Base-by-base conservation (phyloP, 208 protist genomes). In the Trypanosoma platydactyli region DNA sequence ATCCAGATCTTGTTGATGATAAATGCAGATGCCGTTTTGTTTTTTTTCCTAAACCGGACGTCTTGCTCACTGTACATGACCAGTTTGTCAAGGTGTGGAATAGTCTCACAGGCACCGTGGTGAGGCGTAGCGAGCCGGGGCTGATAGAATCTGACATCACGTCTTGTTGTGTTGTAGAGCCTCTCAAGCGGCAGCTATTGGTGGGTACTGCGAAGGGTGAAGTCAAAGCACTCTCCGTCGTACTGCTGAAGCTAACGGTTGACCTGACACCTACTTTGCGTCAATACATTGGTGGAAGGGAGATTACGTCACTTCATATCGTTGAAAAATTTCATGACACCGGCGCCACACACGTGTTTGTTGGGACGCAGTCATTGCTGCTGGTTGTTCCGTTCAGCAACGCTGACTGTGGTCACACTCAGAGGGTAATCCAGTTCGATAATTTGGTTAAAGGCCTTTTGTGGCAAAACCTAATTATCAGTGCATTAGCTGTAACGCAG, bases 31-130 rank as follows among this genome's bases (percentile, higher is more conserved):
- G 81, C 56, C 81, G 81, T 29, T 88, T 82, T 58, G 35, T 88
- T 5, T 71, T 82, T 29, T 61, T 78, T 16, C 81, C 75, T n/a
- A 70, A 76, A 16, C n/a, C 68, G 4, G 53, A 67, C 3, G 45
- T 69, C 46, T 3, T 84, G 3, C 20, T 88, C 5, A 88, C 81
- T 1, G 58, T 88, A 0, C 81, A 88, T 62, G 78, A 79, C 33
- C 52, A 53, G 24, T 54, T 60, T 35, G 75, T 64, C 12, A 84
- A 84, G 64, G 44, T 84, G 44, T 88, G 81, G 79, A 53, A 52
- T 42, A 50, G 60, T 24, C 15, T 52, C 18, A 80, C 59, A 15
- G 81, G 81, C n/a, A 61, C 75, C 27, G 53, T 82, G 41, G 20
- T 79, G 3, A 73, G 81, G 59, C 33, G 38, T 57, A 76, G 64